Base-by-base conservation (phyloP, 208 protist genomes). In the Zelonia costaricensis region DNA sequence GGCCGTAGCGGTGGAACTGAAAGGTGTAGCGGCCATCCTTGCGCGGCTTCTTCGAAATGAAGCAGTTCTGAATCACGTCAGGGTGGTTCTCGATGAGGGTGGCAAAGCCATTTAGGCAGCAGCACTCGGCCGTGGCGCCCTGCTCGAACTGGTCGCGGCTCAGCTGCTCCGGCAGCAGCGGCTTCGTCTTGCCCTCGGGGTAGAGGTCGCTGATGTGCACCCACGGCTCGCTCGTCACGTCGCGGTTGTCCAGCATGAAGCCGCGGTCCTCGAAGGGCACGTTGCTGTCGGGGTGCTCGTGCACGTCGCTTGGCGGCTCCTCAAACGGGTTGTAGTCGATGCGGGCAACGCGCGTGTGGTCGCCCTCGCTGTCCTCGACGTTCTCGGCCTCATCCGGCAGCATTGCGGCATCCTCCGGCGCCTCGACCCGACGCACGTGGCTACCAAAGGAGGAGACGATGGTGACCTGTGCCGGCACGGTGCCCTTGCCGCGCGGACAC, bases 21-120 rank as follows among this genome's bases (percentile, higher is more conserved):
- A 91, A 80, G n/a, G 70, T 80, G 74, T 85, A 86, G 54, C 73
- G 68, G 42, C 84, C 84, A 46, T 79, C 74, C 59, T 69, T 70
- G 58, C 76, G 72, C 39, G 71, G 69, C 20, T 74, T 81, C 70
- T 81, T 82, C 23, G 69, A 73, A 8, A 87, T 63, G 62, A 91
- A 91, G 45, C 75, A 74, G 57, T 81, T 77, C 20, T 52, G 63
- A 25, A 91, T 82, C 35, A 79, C 66, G 13, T 81, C 74, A 15
- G 76, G 79, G 71, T 81, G 75, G 15, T 67, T 39, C 16, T 76
- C 76, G 20, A 80, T 43, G 15, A 91, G 69, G 0, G 73, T 62
- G 2, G 78, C 74, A 22, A 86, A 79, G 3, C 60, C 77, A 10
- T 71, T 76, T 0, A 86, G 49, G 45, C 56, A 74, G 69, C 80